A percentile compares a stretch with the other conserved stretches of the same genome.
phyloP scores from a whole-genome alignment of 257 asterid species.

The Penstemon barbatus region DNA sequence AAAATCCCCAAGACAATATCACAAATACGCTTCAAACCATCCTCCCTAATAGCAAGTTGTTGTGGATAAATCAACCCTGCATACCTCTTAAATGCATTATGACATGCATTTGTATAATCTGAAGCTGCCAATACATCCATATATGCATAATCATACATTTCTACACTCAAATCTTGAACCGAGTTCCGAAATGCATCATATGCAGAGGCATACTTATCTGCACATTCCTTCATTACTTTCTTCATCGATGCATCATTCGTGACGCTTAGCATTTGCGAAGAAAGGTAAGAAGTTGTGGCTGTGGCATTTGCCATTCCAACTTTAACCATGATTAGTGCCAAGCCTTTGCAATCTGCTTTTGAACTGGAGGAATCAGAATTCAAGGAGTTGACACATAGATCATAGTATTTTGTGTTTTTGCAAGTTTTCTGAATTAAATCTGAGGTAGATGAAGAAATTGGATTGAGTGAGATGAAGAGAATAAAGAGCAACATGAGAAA shows the following conservation, averaged over 20 bases:
- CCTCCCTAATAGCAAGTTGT: conserved; percentile 59
- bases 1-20: conserved; percentile 74
- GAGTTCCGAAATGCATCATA: conserved; percentile 56
- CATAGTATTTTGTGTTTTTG: conserved; percentile 67
- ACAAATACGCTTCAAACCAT: conserved; percentile 73
- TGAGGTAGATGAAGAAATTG: conserved; percentile 22
- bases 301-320: conserved; percentile 68
- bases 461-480: conserved; percentile 34
- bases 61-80: conserved; percentile 56
- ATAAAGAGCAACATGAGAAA: conserved; percentile 27
- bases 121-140: conserved; percentile 84
- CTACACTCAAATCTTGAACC: conserved; percentile 49
- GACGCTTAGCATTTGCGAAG: conserved; percentile 32
- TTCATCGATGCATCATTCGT: conserved; percentile 42
- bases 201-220: conserved; percentile 62
- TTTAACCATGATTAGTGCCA: conserved; percentile 61
- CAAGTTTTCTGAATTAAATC: conserved; percentile 69
- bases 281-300: conserved; percentile 60
- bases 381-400: conserved; percentile 69
- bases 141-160: conserved; percentile 75
- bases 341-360: conserved; percentile 59
- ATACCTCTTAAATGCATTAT: conserved; percentile 47
- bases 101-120: conserved; percentile 80
- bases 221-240: conserved; percentile 61
- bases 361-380: conserved; percentile 55